phyloP scores from a whole-genome alignment of 306 rosid genomes.

The Quercus gilva region DNA sequence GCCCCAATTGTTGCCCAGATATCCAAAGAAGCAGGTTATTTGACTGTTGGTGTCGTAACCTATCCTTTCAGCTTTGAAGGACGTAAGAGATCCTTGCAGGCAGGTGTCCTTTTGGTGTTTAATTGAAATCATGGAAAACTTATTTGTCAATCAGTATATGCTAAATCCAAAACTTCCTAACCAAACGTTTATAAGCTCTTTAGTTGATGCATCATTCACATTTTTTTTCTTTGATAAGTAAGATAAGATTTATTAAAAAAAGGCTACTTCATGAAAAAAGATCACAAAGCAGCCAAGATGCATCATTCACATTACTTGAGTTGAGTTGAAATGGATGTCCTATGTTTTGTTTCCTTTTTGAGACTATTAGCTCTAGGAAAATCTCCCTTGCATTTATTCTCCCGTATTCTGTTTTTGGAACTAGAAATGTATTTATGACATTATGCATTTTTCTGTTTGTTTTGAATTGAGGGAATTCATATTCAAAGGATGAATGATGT shows the following conservation, averaged over 20 bases:
- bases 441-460: neutral
- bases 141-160: neutral
- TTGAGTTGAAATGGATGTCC: neutral
- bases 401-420: neutral
- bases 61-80: constrained; percentile 97
- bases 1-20: constrained; percentile 97
- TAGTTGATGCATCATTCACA: neutral
- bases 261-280: too few species aligned
- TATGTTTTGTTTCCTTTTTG: neutral
- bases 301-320: neutral
- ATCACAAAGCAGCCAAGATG: neutral
- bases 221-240: neutral
- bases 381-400: neutral
- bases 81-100: constrained; percentile 97
- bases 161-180: neutral
- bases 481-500: neutral
- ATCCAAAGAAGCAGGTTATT: constrained; percentile 92
- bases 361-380: neutral
- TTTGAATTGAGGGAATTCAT: neutral
- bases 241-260: too few species aligned
- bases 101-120: constrained; percentile 47
- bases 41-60: constrained; percentile 97
- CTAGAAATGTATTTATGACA: neutral
- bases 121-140: constrained; percentile 1
- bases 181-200: neutral